Evolutionary conservation across 2,329 filamentous ascomycete genomes (phyloP).

Genomic region (Karstenula rhodostoma): DNA sequence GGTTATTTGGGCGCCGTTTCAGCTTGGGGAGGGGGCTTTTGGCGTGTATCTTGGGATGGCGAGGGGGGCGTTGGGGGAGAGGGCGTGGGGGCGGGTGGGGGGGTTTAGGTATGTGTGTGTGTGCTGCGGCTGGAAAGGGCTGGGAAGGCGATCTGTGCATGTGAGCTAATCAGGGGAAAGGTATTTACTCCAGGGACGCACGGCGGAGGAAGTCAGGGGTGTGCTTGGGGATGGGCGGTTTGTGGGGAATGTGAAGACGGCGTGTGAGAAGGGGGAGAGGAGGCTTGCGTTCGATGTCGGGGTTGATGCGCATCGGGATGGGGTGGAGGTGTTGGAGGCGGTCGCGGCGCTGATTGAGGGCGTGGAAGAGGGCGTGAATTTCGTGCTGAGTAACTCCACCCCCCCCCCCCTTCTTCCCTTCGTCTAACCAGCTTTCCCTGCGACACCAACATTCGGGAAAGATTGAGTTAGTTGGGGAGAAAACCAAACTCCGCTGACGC

Average conservation of each 20-base stretch:
- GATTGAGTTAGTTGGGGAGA: no score
- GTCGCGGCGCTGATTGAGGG: conserved; percentile 47
- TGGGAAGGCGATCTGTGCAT: neutral
- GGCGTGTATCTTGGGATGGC: conserved; percentile 71
- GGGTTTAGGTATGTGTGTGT: conserved; percentile 67
- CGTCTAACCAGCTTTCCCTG: neutral
- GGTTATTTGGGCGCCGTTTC: conserved; percentile 86
- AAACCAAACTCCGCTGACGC: neutral
- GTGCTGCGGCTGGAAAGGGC: neutral
- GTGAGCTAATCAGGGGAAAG: neutral
- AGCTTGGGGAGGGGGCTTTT: conserved; percentile 68
- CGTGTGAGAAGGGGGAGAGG: conserved; percentile 64
- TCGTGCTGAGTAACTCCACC: conserved; percentile 72
- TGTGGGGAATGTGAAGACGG: conserved; percentile 62
- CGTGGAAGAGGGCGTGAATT: conserved; percentile 68
- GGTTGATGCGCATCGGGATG: conserved; percentile 80
- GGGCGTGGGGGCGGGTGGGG: conserved; percentile 71
- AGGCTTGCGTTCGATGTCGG: conserved; percentile 79
- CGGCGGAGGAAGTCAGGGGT: conserved; percentile 43
- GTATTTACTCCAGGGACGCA: conserved; percentile 75
- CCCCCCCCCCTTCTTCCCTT: no score
- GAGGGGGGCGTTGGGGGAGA: conserved; percentile 66
- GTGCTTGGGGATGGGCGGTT: conserved; percentile 48
- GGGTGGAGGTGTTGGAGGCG: conserved; percentile 64
- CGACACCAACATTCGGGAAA: neutral